phyloP scores from a whole-genome alignment of 495 filamentous ascomycete genomes.

The Corynascus novoguineensis region DNA sequence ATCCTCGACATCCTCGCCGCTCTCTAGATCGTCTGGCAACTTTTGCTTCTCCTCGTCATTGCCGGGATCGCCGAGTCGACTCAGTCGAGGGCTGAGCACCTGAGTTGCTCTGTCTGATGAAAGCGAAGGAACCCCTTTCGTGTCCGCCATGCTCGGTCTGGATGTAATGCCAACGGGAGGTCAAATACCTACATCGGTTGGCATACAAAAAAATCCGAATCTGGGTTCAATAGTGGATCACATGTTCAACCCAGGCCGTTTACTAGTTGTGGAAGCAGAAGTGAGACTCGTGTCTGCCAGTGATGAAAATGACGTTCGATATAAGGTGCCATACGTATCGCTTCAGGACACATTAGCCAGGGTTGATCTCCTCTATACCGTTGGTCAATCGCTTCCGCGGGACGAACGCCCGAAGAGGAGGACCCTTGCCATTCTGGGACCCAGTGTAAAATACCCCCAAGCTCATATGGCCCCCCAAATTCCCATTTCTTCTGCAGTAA shows the following conservation, averaged over 20 bases:
- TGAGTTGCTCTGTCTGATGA: conserved; percentile 23
- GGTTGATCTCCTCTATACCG: background rate
- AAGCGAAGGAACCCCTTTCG: conserved; percentile 28
- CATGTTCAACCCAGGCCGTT: background rate
- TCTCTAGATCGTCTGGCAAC: conserved; percentile 25
- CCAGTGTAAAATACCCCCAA: too few species aligned
- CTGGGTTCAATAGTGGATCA: too few species aligned
- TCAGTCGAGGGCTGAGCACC: conserved; percentile 20
- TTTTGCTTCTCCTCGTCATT: conserved; percentile 27
- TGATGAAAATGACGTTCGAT: background rate
- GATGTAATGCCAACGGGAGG: background rate
- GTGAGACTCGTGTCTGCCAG: too few species aligned
- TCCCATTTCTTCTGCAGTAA: too few species aligned
- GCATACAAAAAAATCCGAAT: too few species aligned
- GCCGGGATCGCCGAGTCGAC: conserved; percentile 20
- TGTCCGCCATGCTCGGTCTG: background rate
- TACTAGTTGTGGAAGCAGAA: too few species aligned
- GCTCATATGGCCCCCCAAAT: too few species aligned
- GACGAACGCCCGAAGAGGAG: too few species aligned
- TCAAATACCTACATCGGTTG: too few species aligned
- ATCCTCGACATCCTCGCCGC: conserved; percentile 30
- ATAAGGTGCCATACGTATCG: background rate
- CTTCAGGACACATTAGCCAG: conserved; percentile 4
- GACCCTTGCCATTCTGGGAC: too few species aligned
- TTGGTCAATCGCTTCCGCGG: too few species aligned